Evolutionary conservation across 108 stramenopile genomes (phyloP).

Genomic region (Parietichytrium sp.): DNA sequence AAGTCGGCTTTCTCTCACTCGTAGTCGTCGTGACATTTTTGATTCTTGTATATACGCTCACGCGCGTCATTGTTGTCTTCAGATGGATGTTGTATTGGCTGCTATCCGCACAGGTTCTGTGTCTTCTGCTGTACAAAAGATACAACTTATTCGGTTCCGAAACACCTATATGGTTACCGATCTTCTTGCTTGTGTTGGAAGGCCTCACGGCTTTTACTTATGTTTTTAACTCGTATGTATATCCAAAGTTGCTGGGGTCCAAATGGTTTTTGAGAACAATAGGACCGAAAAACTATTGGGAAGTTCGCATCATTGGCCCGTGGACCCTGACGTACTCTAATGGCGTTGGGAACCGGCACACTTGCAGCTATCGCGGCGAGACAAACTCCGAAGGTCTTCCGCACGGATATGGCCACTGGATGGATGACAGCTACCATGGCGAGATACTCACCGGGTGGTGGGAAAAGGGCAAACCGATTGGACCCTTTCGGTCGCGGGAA

Average conservation of each 20-base stretch:
- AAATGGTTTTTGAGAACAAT: slow-evolving; percentile 46
- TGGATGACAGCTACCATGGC: slow-evolving; percentile 55
- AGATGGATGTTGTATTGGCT: slow-evolving; percentile 61
- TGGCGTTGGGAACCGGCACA: slow-evolving; percentile 37
- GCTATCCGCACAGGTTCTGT: slow-evolving; percentile 38
- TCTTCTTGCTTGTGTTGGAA: slow-evolving; percentile 46
- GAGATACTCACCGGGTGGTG: slow-evolving; percentile 59
- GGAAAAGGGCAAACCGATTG: slow-evolving; percentile 53
- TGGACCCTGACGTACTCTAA: slow-evolving; percentile 47
- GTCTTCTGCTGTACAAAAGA: slow-evolving; percentile 34
- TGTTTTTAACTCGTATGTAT: slow-evolving; percentile 44
- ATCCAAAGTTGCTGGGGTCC: slow-evolving; percentile 48
- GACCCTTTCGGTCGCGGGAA: slow-evolving; percentile 53
- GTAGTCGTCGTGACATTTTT: slow-evolving; percentile 42
- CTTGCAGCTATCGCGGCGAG: slow-evolving; percentile 54
- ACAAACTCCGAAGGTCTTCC: slow-evolving; percentile 52
- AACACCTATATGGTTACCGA: slow-evolving; percentile 31
- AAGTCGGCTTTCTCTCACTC: slow-evolving; percentile 43
- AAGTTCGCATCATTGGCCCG: slow-evolving; percentile 41
- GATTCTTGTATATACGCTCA: slow-evolving; percentile 35
- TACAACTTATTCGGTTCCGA: slow-evolving; percentile 14
- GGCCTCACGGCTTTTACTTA: slow-evolving; percentile 43
- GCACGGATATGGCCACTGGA: slow-evolving; percentile 57
- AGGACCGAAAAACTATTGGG: slow-evolving; percentile 46
- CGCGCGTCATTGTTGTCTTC: slow-evolving; percentile 47